Evolutionary conservation across 441 rosid genomes (phyloP).

Genomic region (Corymbia calophylla): DNA sequence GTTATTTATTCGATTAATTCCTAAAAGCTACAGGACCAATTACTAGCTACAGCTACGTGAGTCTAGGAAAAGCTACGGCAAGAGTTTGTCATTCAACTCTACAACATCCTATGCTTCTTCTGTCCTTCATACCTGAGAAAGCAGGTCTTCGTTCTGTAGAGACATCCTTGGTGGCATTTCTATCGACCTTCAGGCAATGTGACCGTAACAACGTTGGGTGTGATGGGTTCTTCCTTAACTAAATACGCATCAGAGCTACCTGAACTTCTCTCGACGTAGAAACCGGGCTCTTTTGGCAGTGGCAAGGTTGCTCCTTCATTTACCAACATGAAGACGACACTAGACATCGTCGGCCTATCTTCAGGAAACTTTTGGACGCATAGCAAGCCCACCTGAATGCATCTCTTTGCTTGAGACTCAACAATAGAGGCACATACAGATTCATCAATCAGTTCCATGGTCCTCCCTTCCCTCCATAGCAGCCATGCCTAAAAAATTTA

Average conservation of each 20-base stretch:
- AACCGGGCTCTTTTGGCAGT: neutral
- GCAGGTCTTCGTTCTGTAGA: neutral
- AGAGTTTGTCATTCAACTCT: neutral
- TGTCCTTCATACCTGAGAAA: neutral
- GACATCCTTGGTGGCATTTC: neutral
- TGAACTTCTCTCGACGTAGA: neutral
- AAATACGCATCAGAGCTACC: neutral
- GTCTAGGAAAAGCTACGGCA: neutral
- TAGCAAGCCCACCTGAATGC: neutral
- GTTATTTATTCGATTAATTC: neutral
- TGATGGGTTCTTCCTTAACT: neutral
- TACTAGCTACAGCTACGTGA: neutral
- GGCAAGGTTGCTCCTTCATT: neutral
- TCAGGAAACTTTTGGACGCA: neutral
- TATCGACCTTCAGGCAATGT: neutral
- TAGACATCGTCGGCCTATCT: neutral
- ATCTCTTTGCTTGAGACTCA: neutral
- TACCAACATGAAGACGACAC: neutral
- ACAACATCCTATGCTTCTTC: neutral
- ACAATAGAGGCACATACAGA: neutral
- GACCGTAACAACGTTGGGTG: neutral
- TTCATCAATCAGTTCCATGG: neutral
- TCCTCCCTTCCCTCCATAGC: neutral
- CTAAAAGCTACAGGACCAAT: neutral
- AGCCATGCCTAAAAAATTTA: neutral